Evolutionary conservation across 1,139 yeast genomes (phyloP), one percentile per base, ranked within the genome.

Genomic region (Geotrichum siamense): DNA sequence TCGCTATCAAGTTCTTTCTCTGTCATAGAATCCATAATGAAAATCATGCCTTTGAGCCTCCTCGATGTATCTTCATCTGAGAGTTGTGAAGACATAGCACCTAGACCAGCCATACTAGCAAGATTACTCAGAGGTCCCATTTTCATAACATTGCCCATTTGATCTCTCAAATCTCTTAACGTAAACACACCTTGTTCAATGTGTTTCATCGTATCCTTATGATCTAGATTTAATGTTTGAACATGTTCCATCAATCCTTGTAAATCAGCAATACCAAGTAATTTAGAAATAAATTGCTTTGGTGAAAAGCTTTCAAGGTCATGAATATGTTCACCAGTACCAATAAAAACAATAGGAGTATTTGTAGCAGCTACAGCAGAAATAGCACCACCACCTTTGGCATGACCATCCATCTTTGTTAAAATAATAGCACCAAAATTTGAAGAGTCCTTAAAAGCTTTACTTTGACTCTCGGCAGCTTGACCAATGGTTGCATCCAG

Each of bases 361-460:
- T 83, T 75, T 12, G 98, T 89, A 1, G 96, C 94, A 1, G 98
- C 98, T 44, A 91, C 97, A 0, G 98, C 98, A 34, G 96, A 86
- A 45, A 91, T 87, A 21, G 98, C 98, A 71, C 98, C 98, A 68
- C 98, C 98, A 62, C 98, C 98, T 66, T 84, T 91, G 32, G 98
- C 98, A 60, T 91, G 97, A 39, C 98, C 98, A 64, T 91, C 98
- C 94, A 91, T 82, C 64, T 91, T 91, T 23, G 98, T 91, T 61
- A 91, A 74, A 50, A 91, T 83, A 53, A 91, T 91, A 21, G 97
- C 89, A 58, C 98, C 98, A 59, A 91, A 91, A 59, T 91, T 79
- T 3, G 96, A 74, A 34, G 91, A 78, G 45, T 87, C 96, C 64
- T 91, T 91, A 69, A 91, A 91, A 1, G 98, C 98, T 57, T 74